A percentile compares a stretch with the other conserved stretches of the same genome.
phyloP scores from a whole-genome alignment of 192 early-diverging fungal genomes.

The Linnemannia schmuckeri region DNA sequence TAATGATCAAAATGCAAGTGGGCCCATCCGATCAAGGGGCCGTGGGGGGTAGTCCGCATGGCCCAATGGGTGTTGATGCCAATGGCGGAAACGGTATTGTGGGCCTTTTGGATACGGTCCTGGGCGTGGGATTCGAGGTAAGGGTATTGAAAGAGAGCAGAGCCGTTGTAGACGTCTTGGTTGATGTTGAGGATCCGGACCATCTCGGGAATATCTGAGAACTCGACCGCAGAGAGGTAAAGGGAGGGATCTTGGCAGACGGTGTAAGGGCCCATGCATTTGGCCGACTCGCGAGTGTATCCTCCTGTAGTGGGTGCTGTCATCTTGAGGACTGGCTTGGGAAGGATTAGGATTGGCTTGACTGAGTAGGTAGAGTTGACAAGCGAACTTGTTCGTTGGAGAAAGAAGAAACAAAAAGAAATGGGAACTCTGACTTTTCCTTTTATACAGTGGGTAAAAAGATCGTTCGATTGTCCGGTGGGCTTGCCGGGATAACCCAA shows the following conservation, averaged over 20 bases:
- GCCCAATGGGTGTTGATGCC: slow-evolving; percentile 50
- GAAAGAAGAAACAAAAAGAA: not conserved
- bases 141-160: slow-evolving; percentile 33
- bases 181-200: slow-evolving; percentile 46
- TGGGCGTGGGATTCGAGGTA: slow-evolving; percentile 45
- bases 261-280: slow-evolving; percentile 32
- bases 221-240: slow-evolving; percentile 38
- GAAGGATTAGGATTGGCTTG: too few species aligned
- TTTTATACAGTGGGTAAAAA: not conserved
- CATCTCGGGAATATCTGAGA: slow-evolving; percentile 46
- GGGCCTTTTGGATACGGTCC: slow-evolving; percentile 30
- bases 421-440: not conserved
- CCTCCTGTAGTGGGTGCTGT: not conserved
- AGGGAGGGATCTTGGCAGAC: slow-evolving; percentile 5
- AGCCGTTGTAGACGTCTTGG: slow-evolving; percentile 44
- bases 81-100: not conserved
- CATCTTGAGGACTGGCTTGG: slow-evolving; percentile 9
- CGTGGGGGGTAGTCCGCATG: slow-evolving; percentile 13
- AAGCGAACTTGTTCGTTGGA: not conserved
- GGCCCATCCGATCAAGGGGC: slow-evolving; percentile 41
- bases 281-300: slow-evolving; percentile 17
- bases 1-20: slow-evolving; percentile 24
- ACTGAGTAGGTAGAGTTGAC: not conserved
- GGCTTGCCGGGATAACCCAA: not conserved
- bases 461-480: not conserved